Evolutionary conservation across 2,329 filamentous ascomycete species (phyloP), one percentile per base, ranked within the genome.

Genomic region (Paecilomyces niveus): DNA sequence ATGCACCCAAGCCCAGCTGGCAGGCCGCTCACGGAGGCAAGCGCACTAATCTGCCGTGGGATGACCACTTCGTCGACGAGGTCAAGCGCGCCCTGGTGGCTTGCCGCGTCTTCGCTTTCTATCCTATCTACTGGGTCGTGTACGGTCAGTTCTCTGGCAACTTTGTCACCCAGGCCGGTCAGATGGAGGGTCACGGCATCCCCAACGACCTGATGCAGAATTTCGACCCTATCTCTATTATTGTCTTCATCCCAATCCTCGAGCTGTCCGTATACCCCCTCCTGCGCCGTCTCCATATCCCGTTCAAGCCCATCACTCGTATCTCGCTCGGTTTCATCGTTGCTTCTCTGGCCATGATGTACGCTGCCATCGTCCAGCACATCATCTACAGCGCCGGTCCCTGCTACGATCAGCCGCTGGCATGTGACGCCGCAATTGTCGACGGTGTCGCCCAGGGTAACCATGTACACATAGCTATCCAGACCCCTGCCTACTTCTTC

Each of bases 141-240:
- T 89, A 89, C 73, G 81, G 81, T 55, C 87, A 90, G 67, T 85
- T 89, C 74, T 83, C 83, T 56, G 83, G 79, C 71, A 89, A 87
- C 75, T 81, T 88, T 63, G 83, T 86, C 64, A 85, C 85, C 11
- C 88, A 90, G 72, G 81, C 81, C 56, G 76, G 74, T n/a, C 78
- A 78, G 61, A 84, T 85, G 88, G 66, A 81, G 56, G 82, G 87
- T 2, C 79, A 88, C 68, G 88, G 88, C 32, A 81, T 90, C 2
- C 89, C 89, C 67, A 92, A 92, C 77, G 89, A 92, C 69, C 76
- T 92, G 58, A 83, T 92, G 66, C 83, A 86, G 70, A 91, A 91
- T 74, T 78, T 92, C 49, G 87, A 92, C 72, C 88, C 89, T 5
- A 84, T 92, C 63, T 83, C 87, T 26, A 84, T 92, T 61, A 83